Evolutionary conservation across 768 basidiomycete genomes (phyloP).

Genomic region (Calocera viscosa): DNA sequence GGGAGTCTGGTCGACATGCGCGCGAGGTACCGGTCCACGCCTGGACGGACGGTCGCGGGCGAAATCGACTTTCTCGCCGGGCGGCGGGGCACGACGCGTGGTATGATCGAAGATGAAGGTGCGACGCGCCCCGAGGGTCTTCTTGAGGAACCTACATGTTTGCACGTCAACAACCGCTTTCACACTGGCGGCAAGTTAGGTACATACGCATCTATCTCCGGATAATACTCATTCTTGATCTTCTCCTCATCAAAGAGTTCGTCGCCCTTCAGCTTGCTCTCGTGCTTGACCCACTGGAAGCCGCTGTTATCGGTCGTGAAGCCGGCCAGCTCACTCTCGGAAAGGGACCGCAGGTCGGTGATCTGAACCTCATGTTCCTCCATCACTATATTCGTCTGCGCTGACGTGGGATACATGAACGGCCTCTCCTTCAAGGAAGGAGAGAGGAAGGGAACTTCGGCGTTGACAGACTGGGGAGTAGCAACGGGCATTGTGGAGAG

Average conservation of each 20-base stretch:
- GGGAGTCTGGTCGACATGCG: constrained; percentile 38
- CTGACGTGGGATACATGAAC: background rate
- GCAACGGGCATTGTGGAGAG: background rate
- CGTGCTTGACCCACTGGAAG: constrained; percentile 32
- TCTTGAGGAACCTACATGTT: background rate
- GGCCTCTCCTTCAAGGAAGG: constrained; percentile 11
- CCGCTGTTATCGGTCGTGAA: constrained; percentile 33
- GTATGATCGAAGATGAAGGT: constrained; percentile 9
- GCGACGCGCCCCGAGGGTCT: background rate
- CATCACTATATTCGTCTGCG: constrained; percentile 10
- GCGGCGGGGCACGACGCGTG: constrained; percentile 23
- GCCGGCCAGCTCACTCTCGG: constrained; percentile 5
- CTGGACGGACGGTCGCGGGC: background rate
- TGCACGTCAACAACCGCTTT: too few relatives aligned
- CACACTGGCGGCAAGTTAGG: too few relatives aligned
- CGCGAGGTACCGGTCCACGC: constrained; percentile 18
- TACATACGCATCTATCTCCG: background rate
- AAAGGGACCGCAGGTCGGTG: constrained; percentile 16
- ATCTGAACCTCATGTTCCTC: background rate
- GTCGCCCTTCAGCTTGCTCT: constrained; percentile 23
- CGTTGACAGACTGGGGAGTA: constrained; percentile 3
- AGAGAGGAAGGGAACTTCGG: constrained; percentile 11
- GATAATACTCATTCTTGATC: background rate
- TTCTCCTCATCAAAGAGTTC: background rate
- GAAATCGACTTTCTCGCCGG: background rate